Evolutionary conservation across 78 protist species (phyloP).

Genomic region (Protostelium mycophagum): DNA sequence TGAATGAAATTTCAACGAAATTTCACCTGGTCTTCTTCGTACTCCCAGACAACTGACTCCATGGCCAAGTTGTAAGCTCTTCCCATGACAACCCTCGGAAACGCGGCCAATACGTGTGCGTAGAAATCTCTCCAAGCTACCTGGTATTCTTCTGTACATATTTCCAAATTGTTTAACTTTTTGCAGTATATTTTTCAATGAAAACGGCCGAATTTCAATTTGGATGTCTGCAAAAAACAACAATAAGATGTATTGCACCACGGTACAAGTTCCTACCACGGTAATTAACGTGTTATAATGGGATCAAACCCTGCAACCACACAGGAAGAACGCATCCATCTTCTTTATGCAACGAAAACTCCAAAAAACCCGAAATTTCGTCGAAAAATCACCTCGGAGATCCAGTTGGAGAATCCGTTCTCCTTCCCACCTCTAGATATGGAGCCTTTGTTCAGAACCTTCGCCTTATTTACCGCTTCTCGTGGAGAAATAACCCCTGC

Average conservation of each 20-base stretch:
- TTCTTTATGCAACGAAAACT: too few species aligned
- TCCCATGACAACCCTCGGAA: neutral
- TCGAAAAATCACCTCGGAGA: neutral
- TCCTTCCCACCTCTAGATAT: neutral
- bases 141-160: neutral
- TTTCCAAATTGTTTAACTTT: too few species aligned
- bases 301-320: too few species aligned
- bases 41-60: neutral
- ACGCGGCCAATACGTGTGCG: neutral
- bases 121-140: neutral
- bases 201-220: too few species aligned
- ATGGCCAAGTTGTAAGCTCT: neutral
- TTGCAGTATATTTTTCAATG: too few species aligned
- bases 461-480: neutral
- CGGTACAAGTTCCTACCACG: too few species aligned
- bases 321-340: too few species aligned
- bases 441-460: neutral
- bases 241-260: too few species aligned
- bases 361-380: too few species aligned
- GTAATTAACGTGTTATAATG: too few species aligned
- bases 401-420: neutral
- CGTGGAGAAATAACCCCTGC: neutral
- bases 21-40: neutral
- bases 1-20: too few species aligned
- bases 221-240: too few species aligned